Evolutionary conservation across 1,284 basidiomycete genomes (phyloP), one percentile per base, ranked within the genome.

Genomic region (Leccinum olivaceoglutinosum): DNA sequence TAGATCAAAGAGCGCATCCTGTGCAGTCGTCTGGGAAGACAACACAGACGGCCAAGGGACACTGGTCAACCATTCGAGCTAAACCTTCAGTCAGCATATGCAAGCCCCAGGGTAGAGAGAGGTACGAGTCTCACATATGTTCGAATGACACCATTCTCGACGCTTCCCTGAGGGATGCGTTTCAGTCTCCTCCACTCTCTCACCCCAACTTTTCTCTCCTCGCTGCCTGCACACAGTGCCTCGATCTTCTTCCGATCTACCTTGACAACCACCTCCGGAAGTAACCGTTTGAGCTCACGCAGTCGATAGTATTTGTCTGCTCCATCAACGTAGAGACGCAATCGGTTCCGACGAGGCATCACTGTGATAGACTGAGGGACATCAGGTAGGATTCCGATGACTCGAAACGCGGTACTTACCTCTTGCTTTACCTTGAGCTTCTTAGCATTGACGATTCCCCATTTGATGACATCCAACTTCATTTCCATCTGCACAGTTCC

Each of bases 401-500:
- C 60, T 12, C 60, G 25, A 10, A 34, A 58, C 4, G n/a, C 36
- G 75, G 60, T 63, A 86, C 65, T 34, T n/a, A 74, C 93, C 76
- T 93, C 90, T 74, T 91, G 89, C 74, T 92, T 93, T 73, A 99
- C 88, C 78, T 97, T 99, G 65, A 99, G 82, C 75, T 98, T 98
- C 68, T 89, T 94, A 0, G 92, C 85, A 14, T 80, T 82, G 25
- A 96, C 88, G 61, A 99, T 93, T 0, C 93, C 92, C 85, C 90
- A 92, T 75, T 96, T 95, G 75, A 99, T 88, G 65, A 95, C 93
- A 73, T 98, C 94, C 56, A 98, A 79, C 2, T 92, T 94, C 63
- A 99, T 83, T 76, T 99, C 96, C 64, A 99, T 85, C 89, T 95
- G 18, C 55, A 55, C 9, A 4, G 12, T 21, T 59, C 46, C 41